Base-by-base conservation (phyloP, 2,329 filamentous ascomycete genomes). In the Cercospora sesami region DNA sequence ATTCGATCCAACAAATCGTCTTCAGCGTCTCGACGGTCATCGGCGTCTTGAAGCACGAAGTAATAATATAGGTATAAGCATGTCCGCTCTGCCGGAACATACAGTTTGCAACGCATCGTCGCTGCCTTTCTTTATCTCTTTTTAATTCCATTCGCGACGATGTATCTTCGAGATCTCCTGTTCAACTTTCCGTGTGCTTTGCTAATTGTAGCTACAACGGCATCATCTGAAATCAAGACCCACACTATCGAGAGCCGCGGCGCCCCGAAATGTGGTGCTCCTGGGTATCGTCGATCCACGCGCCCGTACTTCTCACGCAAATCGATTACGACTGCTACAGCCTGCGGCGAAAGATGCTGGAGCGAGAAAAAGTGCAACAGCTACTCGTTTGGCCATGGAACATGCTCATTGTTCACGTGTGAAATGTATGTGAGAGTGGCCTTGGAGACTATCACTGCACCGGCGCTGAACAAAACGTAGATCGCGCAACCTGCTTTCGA, bases 261-360 rank as follows among this genome's bases (percentile, higher is more conserved):
- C 16, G 10, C 55, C 14, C n/a, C 28, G 16, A 59, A 18, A 36
- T 59, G 55, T 59, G 28, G 16, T 59, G 28, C n/a, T 59, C 55
- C 55, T 31, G 55, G 55, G 2, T 59, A 59, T 16, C 55, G 55
- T 12, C 16, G 55, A 3, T 59, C 55, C 9, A 36, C 16, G 9
- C 55, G 55, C 30, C 55, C 55, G 16, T 59, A 59, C 16, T 59
- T 36, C 21, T 59, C 55, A 59, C 23, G 55, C n/a, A 36, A 59
- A 18, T 59, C 55, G 14, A 21, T 36, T 5, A 59, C 55, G 12
- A 59, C 28, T n/a, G 28, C 23, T 9, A 33, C 21, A 59, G 55
- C 55, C 12, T 59, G 55, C 21, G 55, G 55, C 28, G 55, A 59
- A 59, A 30, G 23, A 59, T 59, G 55, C 55, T 59, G 55, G 55